Evolutionary conservation across 2,329 filamentous ascomycete species (phyloP).

Genomic region (Aspergillus sergii): DNA sequence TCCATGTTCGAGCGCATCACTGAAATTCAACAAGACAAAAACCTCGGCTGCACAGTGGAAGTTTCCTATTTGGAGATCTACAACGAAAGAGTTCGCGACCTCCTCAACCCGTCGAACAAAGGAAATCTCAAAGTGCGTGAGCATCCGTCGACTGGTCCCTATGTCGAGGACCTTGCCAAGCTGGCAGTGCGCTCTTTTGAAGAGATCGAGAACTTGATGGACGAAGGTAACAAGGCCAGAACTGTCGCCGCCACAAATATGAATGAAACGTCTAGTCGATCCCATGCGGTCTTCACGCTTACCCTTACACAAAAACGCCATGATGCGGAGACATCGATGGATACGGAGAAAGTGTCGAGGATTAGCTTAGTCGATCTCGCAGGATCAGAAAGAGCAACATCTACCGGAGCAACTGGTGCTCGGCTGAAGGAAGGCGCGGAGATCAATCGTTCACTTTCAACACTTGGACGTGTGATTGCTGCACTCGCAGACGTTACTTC

Average conservation of each 20-base stretch:
- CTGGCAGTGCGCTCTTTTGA: constrained; percentile 88
- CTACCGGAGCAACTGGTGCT: constrained; percentile 92
- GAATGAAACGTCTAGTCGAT: constrained; percentile 99
- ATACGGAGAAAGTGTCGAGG: constrained; percentile 95
- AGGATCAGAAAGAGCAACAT: constrained; percentile 95
- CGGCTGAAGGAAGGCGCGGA: constrained; percentile 96
- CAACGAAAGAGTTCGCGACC: constrained; percentile 93
- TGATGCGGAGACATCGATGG: constrained; percentile 92
- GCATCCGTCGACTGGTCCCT: constrained; percentile 94
- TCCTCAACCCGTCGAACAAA: constrained; percentile 93
- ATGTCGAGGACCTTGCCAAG: constrained; percentile 97
- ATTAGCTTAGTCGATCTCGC: constrained; percentile 98
- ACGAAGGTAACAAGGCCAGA: constrained; percentile 97
- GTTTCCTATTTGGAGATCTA: constrained; percentile 99
- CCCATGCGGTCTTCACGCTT: constrained; percentile 95
- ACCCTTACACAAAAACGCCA: constrained; percentile 92
- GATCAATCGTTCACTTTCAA: constrained; percentile 96
- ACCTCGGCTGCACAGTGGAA: constrained; percentile 87
- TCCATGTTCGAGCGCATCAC: constrained; percentile 93
- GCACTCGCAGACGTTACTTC: constrained; percentile 88
- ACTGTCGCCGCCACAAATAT: constrained; percentile 99
- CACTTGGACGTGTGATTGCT: constrained; percentile 94
- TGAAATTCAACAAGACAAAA: constrained; percentile 70
- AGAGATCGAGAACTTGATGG: constrained; percentile 98
- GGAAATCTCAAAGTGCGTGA: constrained; percentile 96